Evolutionary conservation across 2,329 filamentous ascomycete species (phyloP).

Genomic region (Magnaporthiopsis incrustans): DNA sequence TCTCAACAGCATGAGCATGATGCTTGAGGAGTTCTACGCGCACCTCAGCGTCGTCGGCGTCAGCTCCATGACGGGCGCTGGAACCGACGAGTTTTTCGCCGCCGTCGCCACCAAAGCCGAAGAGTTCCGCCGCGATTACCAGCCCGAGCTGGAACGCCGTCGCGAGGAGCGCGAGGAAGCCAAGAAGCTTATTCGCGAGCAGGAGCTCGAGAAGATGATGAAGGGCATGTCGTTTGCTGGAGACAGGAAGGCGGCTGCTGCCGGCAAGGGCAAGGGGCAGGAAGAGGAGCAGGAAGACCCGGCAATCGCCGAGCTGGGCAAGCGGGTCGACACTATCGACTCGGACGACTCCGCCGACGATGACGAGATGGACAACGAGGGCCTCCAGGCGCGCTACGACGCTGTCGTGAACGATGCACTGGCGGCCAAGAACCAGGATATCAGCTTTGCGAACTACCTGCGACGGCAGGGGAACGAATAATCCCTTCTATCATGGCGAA

Average conservation of each 20-base stretch:
- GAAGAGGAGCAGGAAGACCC: slow-evolving; percentile 31
- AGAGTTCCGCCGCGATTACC: slow-evolving; percentile 87
- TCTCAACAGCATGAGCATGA: slow-evolving; percentile 94
- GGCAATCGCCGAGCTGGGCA: slow-evolving; percentile 2
- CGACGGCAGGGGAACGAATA: slow-evolving; percentile 29
- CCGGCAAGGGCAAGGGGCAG: slow-evolving; percentile 31
- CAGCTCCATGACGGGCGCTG: slow-evolving; percentile 84
- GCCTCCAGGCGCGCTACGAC: slow-evolving; percentile 68
- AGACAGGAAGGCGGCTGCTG: slow-evolving; percentile 16
- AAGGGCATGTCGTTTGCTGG: slow-evolving; percentile 65
- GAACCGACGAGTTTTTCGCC: slow-evolving; percentile 87
- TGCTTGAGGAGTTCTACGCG: slow-evolving; percentile 95
- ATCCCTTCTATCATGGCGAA: too few relatives aligned
- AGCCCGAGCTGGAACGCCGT: slow-evolving; percentile 78
- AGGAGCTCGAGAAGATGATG: slow-evolving; percentile 89
- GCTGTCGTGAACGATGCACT: slow-evolving; percentile 58
- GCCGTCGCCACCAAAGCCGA: slow-evolving; percentile 79
- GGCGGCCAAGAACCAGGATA: slow-evolving; percentile 42
- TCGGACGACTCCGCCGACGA: slow-evolving; percentile 32
- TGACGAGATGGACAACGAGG: slow-evolving; percentile 50
- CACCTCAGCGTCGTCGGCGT: slow-evolving; percentile 90
- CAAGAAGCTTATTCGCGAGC: slow-evolving; percentile 63
- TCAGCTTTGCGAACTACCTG: slow-evolving; percentile 56
- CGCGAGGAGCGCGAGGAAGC: slow-evolving; percentile 66
- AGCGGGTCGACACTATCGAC: slow-evolving; percentile 27